Conservation (phyloP, 1,284 basidiomycete species). For the Ceratobasidium theobromae region DNA sequence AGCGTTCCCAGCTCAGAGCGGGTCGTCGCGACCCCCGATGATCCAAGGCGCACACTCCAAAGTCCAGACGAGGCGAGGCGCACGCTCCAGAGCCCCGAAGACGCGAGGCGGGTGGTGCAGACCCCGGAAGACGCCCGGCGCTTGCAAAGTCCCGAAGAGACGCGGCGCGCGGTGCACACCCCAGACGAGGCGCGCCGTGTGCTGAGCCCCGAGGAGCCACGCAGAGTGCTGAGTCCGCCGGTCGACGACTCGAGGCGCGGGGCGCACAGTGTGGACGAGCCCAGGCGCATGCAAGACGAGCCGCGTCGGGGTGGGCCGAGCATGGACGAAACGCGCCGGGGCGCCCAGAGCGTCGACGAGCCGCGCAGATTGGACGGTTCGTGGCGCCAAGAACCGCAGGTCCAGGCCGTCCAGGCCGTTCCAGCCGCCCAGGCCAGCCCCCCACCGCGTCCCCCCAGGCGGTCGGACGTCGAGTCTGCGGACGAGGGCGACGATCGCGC, state of each 20-base stretch:
- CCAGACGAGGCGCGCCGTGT: neutral
- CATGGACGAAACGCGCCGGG: slow-evolving; percentile 5
- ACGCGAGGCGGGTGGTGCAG: neutral
- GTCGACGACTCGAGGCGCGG: neutral
- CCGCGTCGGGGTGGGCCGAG: slow-evolving; percentile 14
- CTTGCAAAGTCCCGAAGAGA: neutral
- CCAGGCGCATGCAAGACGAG: neutral
- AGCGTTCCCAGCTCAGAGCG: neutral
- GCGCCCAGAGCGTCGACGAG: neutral
- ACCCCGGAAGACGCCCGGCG: neutral
- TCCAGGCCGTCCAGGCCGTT: too few relatives aligned
- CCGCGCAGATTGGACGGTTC: slow-evolving; percentile 2
- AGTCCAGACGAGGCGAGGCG: too few relatives aligned
- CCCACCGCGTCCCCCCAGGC: slow-evolving; percentile 12
- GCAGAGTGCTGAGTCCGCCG: neutral
- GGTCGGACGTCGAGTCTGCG: slow-evolving; percentile 11
- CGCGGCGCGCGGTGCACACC: neutral
- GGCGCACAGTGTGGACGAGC: slow-evolving; percentile 19
- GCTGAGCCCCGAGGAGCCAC: neutral
- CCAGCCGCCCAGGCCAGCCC: neutral
- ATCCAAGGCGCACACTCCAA: too few relatives aligned
- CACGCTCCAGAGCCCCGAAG: too few relatives aligned
- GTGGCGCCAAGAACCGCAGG: neutral
- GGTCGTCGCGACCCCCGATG: too few relatives aligned
- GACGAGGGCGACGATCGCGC: slow-evolving; percentile 9